Base-by-base conservation (phyloP, 495 filamentous ascomycete genomes). In the Bombardia bombarda region DNA sequence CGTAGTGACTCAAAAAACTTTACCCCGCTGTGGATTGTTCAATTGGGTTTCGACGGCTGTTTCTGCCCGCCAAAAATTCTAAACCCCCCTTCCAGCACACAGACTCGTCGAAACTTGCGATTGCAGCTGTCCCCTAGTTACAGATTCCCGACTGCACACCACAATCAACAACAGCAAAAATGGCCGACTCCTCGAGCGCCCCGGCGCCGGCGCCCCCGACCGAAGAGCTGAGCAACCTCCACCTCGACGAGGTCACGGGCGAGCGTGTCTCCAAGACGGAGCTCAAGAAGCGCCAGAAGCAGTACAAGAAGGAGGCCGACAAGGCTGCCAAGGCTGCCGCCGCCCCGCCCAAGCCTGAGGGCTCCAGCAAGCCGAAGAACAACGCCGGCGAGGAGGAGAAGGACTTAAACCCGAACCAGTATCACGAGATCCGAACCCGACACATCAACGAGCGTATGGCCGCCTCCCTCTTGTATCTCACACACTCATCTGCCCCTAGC, bases 231-330 rank as follows among this genome's bases (percentile, higher is more conserved):
- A 78, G 79, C 58, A 88, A 90, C 59, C 75, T 90, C 47, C 73
- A 87, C 58, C 71, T 86, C 22, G 87, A 93, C 61, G 85, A 90
- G 47, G 82, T 84, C 45, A 90, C 87, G 30, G 87, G 87, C 49
- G 87, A 93, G 67, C 79, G 72, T 65, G 75, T 75, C 31, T 90
- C 87, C 68, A 92, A 94, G 80, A 78, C 83, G 19, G 87, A 90
- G 66, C 72, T 92, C 62, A 98, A 97, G 85, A 90, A 86, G 74
- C 83, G 90, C 57, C 80, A 90, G 73, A 98, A 96, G 83, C 72
- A 82, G 60, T 82, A 92, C 52, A 78, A 87, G 60, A 81, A 75
- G 64, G 89, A 92, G 22, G 82, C 80, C 49, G 83, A 85, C 68
- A 95, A 93, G 82, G 82, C 83, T 48, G 79, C 86, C 61, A 89